Evolutionary conservation across 352 stramenopile species (phyloP), one percentile per base, ranked within the genome.

Genomic region (Aphanomyces astaci): DNA sequence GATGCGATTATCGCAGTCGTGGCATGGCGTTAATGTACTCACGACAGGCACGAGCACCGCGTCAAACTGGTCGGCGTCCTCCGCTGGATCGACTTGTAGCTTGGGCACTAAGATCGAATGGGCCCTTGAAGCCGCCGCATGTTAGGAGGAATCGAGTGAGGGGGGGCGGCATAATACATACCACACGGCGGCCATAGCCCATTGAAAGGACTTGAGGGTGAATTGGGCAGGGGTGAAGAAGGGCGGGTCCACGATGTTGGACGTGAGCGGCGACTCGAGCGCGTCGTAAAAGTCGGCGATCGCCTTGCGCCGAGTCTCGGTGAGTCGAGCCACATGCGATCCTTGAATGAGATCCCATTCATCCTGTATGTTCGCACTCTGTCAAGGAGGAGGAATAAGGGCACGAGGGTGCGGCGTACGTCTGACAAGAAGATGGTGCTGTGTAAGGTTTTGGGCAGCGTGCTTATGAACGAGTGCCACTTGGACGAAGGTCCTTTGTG

Each of bases 341-440:
- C 51, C 51, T 27, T 68, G 17, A n/a, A 68, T 68, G 31, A 68
- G 19, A n/a, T 68, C 62, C 17, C 25, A 39, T 43, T 68, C 48
- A 22, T 68, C 62, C 62, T 68, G 27, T 31, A 46, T 0, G 59
- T 32, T 22, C 9, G n/a, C 13, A 60, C 4, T 57, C 17, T 30
- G 30, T 53, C 36, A 9, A 49, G 9, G n/a, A n/a, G 46, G 9
- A 54, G 46, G 30, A 33, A 45, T 17, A n/a, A n/a, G n/a, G n/a
- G n/a, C n/a, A n/a, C n/a, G n/a, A n/a, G n/a, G n/a, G n/a, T n/a
- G n/a, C n/a, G n/a, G n/a, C 51, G 17, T 46, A 68, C 62, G n/a
- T 68, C 43, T n/a, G 62, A 28, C 27, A 59, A 27, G 7, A 33
- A 68, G 17, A 68, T 31, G 30, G 62, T 59, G 36, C 62, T 32